Evolutionary conservation across 129 eudicot species (phyloP).

Genomic region (Scalesia atractyloides): DNA sequence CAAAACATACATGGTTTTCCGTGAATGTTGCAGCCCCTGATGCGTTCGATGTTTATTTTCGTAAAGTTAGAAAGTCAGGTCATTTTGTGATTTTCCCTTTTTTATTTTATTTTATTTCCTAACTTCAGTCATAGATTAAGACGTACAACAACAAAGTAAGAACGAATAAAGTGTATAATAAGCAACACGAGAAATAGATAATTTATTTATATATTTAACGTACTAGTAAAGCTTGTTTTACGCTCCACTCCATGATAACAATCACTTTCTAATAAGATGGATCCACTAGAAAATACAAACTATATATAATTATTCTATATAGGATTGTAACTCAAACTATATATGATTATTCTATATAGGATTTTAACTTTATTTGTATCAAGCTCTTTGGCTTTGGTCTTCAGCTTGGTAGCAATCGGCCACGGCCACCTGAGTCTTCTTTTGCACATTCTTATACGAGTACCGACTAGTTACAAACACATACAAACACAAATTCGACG

Average conservation of each 20-base stretch:
- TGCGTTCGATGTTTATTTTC: no score
- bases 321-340: conserved; percentile 15
- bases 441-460: conserved; percentile 76
- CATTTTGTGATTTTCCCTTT: no score
- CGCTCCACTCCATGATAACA: conserved; percentile 3
- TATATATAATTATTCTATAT: not conserved
- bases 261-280: not conserved
- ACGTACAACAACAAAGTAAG: not conserved
- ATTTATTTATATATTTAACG: not conserved
- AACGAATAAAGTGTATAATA: not conserved
- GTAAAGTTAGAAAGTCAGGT: no score
- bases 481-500: conserved; percentile 48
- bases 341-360: not conserved
- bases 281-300: not conserved
- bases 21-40: no score
- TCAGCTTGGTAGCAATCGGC: conserved; percentile 49
- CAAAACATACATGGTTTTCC: no score
- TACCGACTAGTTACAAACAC: conserved; percentile 60
- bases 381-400: conserved; percentile 31
- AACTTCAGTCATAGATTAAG: no score
- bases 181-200: not conserved
- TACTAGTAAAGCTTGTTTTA: not conserved
- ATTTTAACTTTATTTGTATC: conserved; percentile 25
- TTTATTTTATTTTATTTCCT: no score
- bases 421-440: conserved; percentile 36